Conservation (phyloP, 805 yeast genomes). For the Pichia nanzhaoensis region DNA sequence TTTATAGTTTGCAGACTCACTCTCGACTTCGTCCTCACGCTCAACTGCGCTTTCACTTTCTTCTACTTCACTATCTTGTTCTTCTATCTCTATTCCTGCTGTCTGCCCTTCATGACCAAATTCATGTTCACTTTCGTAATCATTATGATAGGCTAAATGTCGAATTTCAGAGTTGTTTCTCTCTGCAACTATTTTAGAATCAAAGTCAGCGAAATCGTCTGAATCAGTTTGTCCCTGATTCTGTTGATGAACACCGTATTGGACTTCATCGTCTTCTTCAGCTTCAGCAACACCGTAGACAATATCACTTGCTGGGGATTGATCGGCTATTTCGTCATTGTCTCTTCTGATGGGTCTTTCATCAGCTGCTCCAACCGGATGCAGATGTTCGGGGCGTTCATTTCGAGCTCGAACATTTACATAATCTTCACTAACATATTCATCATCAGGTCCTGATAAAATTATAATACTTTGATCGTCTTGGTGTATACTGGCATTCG, state of each 20-base stretch:
- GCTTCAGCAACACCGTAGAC: background rate
- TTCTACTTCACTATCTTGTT: background rate
- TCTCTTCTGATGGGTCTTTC: background rate
- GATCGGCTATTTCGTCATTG: background rate
- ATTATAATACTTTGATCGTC: background rate
- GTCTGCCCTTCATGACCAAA: background rate
- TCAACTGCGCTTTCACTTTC: background rate
- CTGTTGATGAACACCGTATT: background rate
- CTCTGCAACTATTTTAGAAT: background rate
- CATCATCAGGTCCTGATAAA: conserved; percentile 1
- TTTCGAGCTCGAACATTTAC: background rate
- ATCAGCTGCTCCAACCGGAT: background rate
- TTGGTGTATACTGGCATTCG: background rate
- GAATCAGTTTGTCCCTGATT: background rate
- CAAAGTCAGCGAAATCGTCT: no score
- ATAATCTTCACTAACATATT: background rate
- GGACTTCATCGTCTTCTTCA: background rate
- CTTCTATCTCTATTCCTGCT: background rate
- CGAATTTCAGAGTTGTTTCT: conserved; percentile 1
- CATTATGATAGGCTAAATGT: background rate
- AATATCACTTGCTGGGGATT: background rate
- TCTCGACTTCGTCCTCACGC: background rate
- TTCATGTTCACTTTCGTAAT: conserved; percentile 3
- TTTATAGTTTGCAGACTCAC: background rate
- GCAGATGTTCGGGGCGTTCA: background rate